A percentile compares a stretch with the other conserved stretches of the same genome.
These are phyloP conservation scores for Tremella yokohamensis DNA, from an alignment of 768 basidiomycete genomes.

Conservation along the genomic window DNA sequence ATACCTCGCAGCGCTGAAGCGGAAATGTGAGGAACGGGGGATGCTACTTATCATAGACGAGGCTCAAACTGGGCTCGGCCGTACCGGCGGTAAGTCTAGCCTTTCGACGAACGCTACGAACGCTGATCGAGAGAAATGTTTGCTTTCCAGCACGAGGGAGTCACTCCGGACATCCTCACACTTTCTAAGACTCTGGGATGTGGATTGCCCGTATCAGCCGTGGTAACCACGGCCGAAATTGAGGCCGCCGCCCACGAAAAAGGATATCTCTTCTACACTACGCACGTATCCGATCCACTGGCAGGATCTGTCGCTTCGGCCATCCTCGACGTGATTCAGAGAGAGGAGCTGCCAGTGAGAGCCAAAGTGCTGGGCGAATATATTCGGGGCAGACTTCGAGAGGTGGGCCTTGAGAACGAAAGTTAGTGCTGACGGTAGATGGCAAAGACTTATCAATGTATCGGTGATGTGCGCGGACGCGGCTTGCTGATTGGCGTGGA, in stretches of 20 bases:
- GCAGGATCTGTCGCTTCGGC: conserved; percentile 20
- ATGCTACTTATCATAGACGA: conserved; percentile 43
- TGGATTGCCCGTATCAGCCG: conserved; percentile 33
- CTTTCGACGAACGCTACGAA: no score
- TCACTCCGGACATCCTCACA: conserved; percentile 39
- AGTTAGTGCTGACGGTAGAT: conserved; percentile 10
- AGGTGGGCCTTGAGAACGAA: neutral
- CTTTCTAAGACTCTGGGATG: conserved; percentile 41
- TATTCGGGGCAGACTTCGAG: neutral
- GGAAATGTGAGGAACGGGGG: conserved; percentile 29
- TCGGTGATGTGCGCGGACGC: conserved; percentile 30
- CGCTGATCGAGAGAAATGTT: conserved; percentile 29
- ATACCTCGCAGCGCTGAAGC: conserved; percentile 32
- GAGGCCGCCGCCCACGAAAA: conserved; percentile 11
- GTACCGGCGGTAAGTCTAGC: conserved; percentile 21
- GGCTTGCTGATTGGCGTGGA: conserved; percentile 32
- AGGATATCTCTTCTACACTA: conserved; percentile 36
- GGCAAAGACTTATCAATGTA: conserved; percentile 24
- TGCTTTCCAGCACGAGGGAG: conserved; percentile 30
- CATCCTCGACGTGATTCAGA: conserved; percentile 23
- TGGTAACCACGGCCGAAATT: conserved; percentile 25
- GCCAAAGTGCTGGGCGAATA: conserved; percentile 12
- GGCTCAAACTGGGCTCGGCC: conserved; percentile 37
- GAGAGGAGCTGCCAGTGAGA: conserved; percentile 16
- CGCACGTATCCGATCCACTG: conserved; percentile 33